phyloP scores from a whole-genome alignment of 345 rosid genomes.

The Noccaea caerulescens region DNA sequence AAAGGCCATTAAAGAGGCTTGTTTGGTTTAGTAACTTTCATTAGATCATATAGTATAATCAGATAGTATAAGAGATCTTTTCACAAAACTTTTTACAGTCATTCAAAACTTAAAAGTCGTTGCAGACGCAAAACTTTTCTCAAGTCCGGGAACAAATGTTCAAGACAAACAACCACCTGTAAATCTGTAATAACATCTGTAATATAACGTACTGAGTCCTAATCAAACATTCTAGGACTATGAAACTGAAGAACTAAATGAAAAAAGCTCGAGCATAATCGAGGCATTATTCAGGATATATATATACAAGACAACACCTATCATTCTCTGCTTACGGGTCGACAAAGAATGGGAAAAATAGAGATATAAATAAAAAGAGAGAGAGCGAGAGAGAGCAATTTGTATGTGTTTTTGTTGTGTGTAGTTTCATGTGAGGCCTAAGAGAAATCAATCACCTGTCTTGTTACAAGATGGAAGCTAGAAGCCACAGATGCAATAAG shows the following conservation, averaged over 20 bases:
- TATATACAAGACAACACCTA: constrained; percentile 38
- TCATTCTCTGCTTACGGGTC: constrained; percentile 38
- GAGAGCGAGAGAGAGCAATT: background rate
- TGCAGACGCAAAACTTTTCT: constrained; percentile 19
- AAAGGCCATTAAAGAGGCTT: too few species aligned
- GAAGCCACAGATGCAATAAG: constrained; percentile 76
- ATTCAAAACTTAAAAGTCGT: constrained; percentile 10
- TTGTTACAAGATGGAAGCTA: constrained; percentile 71
- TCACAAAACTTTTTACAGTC: background rate
- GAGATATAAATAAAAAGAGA: background rate
- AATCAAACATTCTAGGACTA: constrained; percentile 24
- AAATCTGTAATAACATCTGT: background rate
- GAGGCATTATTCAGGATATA: constrained; percentile 36
- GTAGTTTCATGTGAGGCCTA: constrained; percentile 37
- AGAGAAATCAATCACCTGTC: constrained; percentile 36
- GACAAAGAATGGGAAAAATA: constrained; percentile 44
- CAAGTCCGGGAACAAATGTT: constrained; percentile 5
- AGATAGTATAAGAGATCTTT: background rate
- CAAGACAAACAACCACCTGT: constrained; percentile 21
- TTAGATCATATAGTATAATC: too few species aligned
- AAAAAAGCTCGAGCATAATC: constrained; percentile 12
- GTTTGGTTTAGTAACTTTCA: too few species aligned
- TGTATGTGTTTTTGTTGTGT: constrained; percentile 31
- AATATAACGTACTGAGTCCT: constrained; percentile 35
- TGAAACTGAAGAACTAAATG: constrained; percentile 10